Percentiles rank a stretch among this genome's conserved stretches.
These are phyloP conservation scores for Xylariaceae sp. DNA, from an alignment of 2,329 filamentous ascomycete species.

Conservation along the genomic window DNA sequence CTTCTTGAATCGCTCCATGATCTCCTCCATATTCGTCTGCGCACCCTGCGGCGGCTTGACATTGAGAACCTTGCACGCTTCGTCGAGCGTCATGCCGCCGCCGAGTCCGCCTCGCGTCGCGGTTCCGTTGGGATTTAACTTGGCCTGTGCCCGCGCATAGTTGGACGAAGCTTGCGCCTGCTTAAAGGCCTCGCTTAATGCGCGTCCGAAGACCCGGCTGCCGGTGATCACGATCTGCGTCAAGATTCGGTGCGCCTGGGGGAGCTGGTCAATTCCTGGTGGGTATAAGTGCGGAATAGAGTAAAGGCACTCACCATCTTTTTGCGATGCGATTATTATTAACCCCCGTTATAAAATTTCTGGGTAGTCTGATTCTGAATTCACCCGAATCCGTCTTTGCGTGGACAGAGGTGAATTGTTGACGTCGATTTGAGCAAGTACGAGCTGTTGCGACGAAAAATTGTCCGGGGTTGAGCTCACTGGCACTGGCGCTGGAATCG, in stretches of 20 bases:
- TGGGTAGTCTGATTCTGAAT: not conserved
- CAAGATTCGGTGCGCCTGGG: constrained; percentile 87
- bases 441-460: constrained; percentile 26
- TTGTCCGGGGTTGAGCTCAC: constrained; percentile 18
- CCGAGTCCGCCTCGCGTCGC: constrained; percentile 38
- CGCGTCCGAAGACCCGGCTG: constrained; percentile 84
- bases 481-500: not conserved
- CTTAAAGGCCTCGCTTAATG: constrained; percentile 90
- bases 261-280: constrained; percentile 8
- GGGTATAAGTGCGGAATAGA: not conserved
- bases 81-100: constrained; percentile 82
- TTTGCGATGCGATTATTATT: not conserved
- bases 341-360: not conserved
- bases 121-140: constrained; percentile 44
- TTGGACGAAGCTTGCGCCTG: constrained; percentile 85
- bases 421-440: constrained; percentile 7
- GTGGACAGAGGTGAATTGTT: not conserved
- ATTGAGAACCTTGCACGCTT: constrained; percentile 96
- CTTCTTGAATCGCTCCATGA: constrained; percentile 85
- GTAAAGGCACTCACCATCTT: constrained; percentile 15
- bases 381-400: not conserved
- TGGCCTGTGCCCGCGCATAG: constrained; percentile 69
- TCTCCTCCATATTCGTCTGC: constrained; percentile 69
- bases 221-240: constrained; percentile 89
- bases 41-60: constrained; percentile 81